Base-by-base conservation (phyloP, 306 rosid genomes). In the Pyrus bretschneideri region DNA sequence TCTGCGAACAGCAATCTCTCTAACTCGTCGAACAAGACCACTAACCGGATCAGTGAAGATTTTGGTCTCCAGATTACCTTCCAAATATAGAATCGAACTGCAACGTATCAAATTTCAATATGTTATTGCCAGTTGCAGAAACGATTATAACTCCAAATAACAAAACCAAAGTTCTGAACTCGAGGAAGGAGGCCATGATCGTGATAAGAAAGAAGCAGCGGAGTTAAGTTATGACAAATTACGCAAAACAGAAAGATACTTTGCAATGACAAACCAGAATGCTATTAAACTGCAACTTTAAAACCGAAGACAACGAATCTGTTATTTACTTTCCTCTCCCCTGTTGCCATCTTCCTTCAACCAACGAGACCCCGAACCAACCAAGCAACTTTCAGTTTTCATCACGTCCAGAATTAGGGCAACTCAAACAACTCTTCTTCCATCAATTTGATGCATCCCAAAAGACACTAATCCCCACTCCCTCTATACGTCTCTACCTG, bases 31-130 rank as follows among this genome's bases (percentile, higher is more conserved):
- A 61, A 88, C 96, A 76, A 95, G 78, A 42, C 99, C 99, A 30
- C 87, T 88, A 1, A 61, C 4, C 0, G 93, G 93, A 82, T 95
- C 96, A 9, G 81, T 52, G 78, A 89, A 95, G 30, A 92, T 71
- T 81, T 92, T 95, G 12, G 91, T 84, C 88, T 95, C 99, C 15
- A 95, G 81, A 76, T 95, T 91, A 35, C 99, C 99, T 69, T 95
- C 99, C 55, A 95, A 61, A 67, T 95, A 95, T 38, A 95, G 61
- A 59, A 90, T 72, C 6, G 99, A 85, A 61, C 98, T 93, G 78
- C 84, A 81, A 81, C 3, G 35, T 61, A 45, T 35, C 76, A 69
- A 74, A 58, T 42, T 51, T 68, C 27, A 71, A 51, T 22, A 35
- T 1, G 45, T 51, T 11, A 83, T 60, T 18, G 17, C 44, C 64